Evolutionary conservation across 1,139 yeast genomes (phyloP).

Genomic region (Pichia sp.): DNA sequence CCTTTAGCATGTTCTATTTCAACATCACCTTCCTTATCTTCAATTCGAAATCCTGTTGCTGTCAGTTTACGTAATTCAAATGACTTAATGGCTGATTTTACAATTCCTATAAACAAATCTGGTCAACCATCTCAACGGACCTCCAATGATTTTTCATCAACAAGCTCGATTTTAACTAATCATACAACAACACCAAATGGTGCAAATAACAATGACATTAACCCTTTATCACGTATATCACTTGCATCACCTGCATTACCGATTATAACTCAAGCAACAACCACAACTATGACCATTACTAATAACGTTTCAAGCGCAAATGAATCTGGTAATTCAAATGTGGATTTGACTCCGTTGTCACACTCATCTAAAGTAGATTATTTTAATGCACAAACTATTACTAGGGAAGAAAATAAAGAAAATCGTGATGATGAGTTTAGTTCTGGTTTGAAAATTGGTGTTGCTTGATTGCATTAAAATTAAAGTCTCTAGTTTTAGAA

Average conservation of each 20-base stretch:
- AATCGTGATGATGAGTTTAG: slow-evolving; percentile 9
- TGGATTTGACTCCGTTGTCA: slow-evolving; percentile 1
- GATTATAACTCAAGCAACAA: slow-evolving; percentile 29
- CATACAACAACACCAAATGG: slow-evolving; percentile 11
- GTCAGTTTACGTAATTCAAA: slow-evolving; percentile 2
- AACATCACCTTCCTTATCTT: slow-evolving; percentile 8
- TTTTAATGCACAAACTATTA: slow-evolving; percentile 2
- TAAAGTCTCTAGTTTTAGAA: not conserved
- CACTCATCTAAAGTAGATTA: slow-evolving; percentile 5
- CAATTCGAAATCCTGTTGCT: slow-evolving; percentile 8
- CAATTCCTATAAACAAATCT: slow-evolving; percentile 5
- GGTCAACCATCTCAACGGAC: slow-evolving; percentile 11
- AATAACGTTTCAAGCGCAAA: slow-evolving; percentile 2
- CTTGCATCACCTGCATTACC: slow-evolving; percentile 30
- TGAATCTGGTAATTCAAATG: slow-evolving; percentile 6
- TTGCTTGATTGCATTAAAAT: slow-evolving; percentile 1
- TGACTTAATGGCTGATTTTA: slow-evolving; percentile 4
- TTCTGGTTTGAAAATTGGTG: slow-evolving; percentile 14
- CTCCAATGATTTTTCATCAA: slow-evolving; percentile 12
- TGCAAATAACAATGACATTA: slow-evolving; percentile 8
- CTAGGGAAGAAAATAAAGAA: slow-evolving; percentile 7
- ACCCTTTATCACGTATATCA: slow-evolving; percentile 25
- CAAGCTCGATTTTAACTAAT: slow-evolving; percentile 9
- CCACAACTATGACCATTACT: slow-evolving; percentile 22
- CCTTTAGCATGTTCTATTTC: slow-evolving; percentile 1